These are phyloP conservation scores for Saposhnikovia divaricata DNA, from an alignment of 129 eudicot genomes.

Conservation along the genomic window DNA sequence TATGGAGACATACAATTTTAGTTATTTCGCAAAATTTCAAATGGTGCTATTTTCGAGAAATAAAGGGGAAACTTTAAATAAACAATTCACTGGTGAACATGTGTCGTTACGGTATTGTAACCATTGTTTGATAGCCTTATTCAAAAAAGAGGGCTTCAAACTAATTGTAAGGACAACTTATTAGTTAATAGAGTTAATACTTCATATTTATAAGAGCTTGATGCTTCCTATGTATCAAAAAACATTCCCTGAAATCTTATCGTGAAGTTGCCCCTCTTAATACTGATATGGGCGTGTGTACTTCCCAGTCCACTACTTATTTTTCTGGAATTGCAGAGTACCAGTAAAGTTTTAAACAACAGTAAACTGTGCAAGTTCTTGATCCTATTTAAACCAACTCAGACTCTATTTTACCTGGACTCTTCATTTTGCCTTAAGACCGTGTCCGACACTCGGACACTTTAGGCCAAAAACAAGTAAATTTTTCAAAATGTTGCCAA, in stretches of 20 bases:
- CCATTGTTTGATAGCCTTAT: not conserved
- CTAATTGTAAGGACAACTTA: not conserved
- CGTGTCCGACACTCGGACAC: too few species aligned
- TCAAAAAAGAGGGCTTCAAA: not conserved
- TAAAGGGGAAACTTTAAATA: not conserved
- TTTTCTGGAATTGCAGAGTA: not conserved
- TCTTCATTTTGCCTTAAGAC: too few species aligned
- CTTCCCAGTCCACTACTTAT: not conserved
- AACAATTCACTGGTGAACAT: not conserved
- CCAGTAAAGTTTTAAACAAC: not conserved
- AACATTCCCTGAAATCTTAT: not conserved
- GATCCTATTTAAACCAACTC: not conserved
- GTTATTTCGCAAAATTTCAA: not conserved
- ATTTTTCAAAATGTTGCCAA: too few species aligned
- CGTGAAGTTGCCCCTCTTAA: not conserved
- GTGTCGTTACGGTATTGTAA: not conserved
- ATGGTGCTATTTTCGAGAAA: not conserved
- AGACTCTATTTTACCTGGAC: too few species aligned
- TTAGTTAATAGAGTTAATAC: not conserved
- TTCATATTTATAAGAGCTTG: not conserved
- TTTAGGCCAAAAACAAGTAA: too few species aligned
- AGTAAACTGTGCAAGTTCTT: not conserved
- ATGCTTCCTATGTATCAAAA: not conserved
- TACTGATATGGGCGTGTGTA: too few species aligned
- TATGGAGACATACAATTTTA: not conserved